These are phyloP conservation scores for Neonothopanus nambi DNA, from an alignment of 1,284 basidiomycete genomes.

Conservation along the genomic window DNA sequence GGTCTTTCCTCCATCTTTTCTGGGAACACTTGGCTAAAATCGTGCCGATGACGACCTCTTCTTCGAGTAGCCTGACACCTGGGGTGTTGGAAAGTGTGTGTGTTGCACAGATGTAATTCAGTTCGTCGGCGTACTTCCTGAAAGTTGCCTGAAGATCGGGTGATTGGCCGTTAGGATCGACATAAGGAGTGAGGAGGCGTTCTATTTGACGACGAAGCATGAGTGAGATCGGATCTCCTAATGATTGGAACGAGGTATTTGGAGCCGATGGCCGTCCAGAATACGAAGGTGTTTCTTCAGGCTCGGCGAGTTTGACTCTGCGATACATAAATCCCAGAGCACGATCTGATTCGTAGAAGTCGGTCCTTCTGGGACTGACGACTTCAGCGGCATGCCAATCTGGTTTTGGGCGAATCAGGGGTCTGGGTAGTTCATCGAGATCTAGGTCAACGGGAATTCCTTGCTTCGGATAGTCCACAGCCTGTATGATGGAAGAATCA, in stretches of 20 bases:
- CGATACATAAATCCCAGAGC: constrained; percentile 72
- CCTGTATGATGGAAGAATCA: constrained; percentile 29
- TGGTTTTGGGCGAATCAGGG: constrained; percentile 65
- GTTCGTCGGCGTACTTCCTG: constrained; percentile 57
- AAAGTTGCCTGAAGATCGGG: constrained; percentile 43
- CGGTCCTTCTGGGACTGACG: constrained; percentile 51
- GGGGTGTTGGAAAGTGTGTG: constrained; percentile 63
- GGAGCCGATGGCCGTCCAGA: neutral
- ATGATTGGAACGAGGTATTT: constrained; percentile 19
- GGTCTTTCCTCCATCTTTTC: constrained; percentile 56
- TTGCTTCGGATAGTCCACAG: constrained; percentile 77
- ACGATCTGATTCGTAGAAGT: constrained; percentile 69
- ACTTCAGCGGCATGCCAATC: constrained; percentile 77
- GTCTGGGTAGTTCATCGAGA: constrained; percentile 40
- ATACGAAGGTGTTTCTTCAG: constrained; percentile 23
- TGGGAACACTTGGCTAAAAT: constrained; percentile 69
- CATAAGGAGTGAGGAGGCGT: constrained; percentile 33
- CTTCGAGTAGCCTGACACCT: constrained; percentile 60
- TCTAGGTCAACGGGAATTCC: constrained; percentile 63
- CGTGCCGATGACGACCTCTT: constrained; percentile 72
- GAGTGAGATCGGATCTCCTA: constrained; percentile 50
- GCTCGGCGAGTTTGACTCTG: constrained; percentile 50
- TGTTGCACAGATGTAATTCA: constrained; percentile 68
- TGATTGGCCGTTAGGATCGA: constrained; percentile 31
- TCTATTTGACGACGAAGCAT: constrained; percentile 43